Conservation (phyloP, 164 flowering plant species). For the Echeveria elegans region DNA sequence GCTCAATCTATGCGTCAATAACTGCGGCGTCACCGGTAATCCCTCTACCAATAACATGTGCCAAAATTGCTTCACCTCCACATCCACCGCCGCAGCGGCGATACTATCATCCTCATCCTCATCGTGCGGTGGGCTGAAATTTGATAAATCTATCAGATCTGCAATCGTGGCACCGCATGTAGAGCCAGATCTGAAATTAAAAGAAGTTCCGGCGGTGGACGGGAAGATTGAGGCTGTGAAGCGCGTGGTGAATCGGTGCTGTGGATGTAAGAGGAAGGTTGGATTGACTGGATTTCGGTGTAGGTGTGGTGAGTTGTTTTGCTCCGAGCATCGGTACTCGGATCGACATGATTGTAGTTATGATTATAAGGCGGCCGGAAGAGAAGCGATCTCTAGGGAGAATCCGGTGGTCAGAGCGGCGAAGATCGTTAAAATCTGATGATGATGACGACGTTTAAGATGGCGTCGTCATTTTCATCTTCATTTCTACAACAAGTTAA, state of each 20-base stretch:
- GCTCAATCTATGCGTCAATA: slow-evolving; percentile 33
- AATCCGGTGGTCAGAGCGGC: slow-evolving; percentile 64
- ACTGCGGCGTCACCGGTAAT: slow-evolving; percentile 38
- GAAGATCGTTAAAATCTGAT: slow-evolving; percentile 49
- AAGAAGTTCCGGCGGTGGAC: not conserved
- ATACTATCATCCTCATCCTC: slow-evolving; percentile 1
- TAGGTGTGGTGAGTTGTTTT: slow-evolving; percentile 61
- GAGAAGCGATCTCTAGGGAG: slow-evolving; percentile 53
- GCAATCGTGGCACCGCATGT: slow-evolving; percentile 14
- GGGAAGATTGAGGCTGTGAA: slow-evolving; percentile 12
- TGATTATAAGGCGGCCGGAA: slow-evolving; percentile 57
- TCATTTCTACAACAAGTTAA: too few relatives aligned
- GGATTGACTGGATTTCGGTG: slow-evolving; percentile 70
- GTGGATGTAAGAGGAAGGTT: slow-evolving; percentile 50
- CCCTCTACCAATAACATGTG: slow-evolving; percentile 47
- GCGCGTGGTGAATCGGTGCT: slow-evolving; percentile 40
- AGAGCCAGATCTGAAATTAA: slow-evolving; percentile 3
- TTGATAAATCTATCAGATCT: slow-evolving; percentile 29
- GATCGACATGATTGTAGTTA: slow-evolving; percentile 52
- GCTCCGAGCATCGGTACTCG: slow-evolving; percentile 54
- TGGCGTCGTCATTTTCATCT: too few relatives aligned
- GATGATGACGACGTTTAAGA: not conserved
- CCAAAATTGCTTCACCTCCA: slow-evolving; percentile 39
- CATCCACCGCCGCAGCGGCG: not conserved
- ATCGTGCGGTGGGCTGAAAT: slow-evolving; percentile 9